These are phyloP conservation scores for Aspergillus bombycis DNA, from an alignment of 2,329 filamentous ascomycete genomes.

Conservation along the genomic window DNA sequence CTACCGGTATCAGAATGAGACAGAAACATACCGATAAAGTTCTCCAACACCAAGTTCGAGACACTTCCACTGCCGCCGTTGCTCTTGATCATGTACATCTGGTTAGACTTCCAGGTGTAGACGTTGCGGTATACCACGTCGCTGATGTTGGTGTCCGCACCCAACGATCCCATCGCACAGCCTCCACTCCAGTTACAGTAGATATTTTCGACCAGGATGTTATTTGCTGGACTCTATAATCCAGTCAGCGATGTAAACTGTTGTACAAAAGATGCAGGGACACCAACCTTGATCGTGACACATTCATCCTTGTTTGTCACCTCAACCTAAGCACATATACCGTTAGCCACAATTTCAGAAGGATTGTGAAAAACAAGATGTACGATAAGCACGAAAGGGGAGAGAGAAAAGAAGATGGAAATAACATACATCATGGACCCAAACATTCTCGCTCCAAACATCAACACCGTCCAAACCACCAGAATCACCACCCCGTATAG, in stretches of 20 bases:
- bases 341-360: not conserved
- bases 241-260: not conserved
- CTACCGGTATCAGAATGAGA: not conserved
- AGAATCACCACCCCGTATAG: constrained; percentile 55
- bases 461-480: constrained; percentile 62
- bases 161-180: constrained; percentile 61
- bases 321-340: constrained; percentile 43
- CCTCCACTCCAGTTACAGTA: constrained; percentile 67
- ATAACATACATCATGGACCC: constrained; percentile 55
- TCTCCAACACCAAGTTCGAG: constrained; percentile 55
- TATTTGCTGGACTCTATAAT: constrained; percentile 49
- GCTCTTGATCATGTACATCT: constrained; percentile 67
- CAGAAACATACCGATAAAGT: constrained; percentile 51
- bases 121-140: constrained; percentile 59
- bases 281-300: constrained; percentile 56
- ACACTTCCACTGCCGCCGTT: constrained; percentile 61
- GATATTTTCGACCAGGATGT: constrained; percentile 61
- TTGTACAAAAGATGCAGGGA: not conserved
- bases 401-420: not conserved
- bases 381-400: no score
- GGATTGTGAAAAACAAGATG: not conserved
- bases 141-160: constrained; percentile 52
- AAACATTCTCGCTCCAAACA: constrained; percentile 58
- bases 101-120: constrained; percentile 63
- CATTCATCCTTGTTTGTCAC: constrained; percentile 67